phyloP scores from a whole-genome alignment of 352 stramenopile genomes.

The Globisporangium recalcitrans region DNA sequence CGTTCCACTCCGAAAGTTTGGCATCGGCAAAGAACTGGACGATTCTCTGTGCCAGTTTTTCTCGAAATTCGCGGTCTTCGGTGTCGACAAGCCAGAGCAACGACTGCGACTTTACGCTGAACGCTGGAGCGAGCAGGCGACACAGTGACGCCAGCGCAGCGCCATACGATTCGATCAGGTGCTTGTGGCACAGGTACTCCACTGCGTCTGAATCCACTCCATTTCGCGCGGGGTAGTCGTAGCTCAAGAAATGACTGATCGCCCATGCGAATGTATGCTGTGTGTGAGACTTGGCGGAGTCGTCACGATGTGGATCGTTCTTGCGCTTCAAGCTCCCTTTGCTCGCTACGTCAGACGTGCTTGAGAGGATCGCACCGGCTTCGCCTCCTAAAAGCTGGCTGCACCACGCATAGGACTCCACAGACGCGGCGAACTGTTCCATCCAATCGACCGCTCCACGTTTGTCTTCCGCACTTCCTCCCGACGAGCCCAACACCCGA shows the following conservation, averaged over 20 bases:
- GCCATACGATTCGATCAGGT: conserved; percentile 12
- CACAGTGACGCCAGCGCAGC: conserved; percentile 14
- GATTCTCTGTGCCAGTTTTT: neutral
- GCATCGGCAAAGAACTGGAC: conserved; percentile 5
- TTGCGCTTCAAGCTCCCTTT: conserved; percentile 33
- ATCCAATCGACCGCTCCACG: conserved; percentile 45
- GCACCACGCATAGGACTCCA: conserved; percentile 57
- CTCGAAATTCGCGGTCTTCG: conserved; percentile 1
- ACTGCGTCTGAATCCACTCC: neutral
- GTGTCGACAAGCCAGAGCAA: conserved; percentile 14
- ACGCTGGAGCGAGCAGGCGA: conserved; percentile 1
- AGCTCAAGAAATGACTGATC: conserved; percentile 30
- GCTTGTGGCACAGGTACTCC: conserved; percentile 8
- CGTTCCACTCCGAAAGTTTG: conserved; percentile 11
- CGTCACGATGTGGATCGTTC: conserved; percentile 8
- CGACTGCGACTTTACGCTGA: neutral
- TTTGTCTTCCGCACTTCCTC: neutral
- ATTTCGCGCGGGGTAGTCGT: conserved; percentile 13
- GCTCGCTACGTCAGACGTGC: neutral
- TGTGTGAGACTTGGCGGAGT: neutral
- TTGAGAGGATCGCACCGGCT: conserved; percentile 19
- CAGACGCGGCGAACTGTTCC: conserved; percentile 52
- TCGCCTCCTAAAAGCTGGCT: conserved; percentile 37
- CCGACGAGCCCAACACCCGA: conserved; percentile 12
- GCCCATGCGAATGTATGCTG: conserved; percentile 32